These are phyloP conservation scores for Gymnopilus junonius DNA, from an alignment of 768 basidiomycete genomes.

Conservation along the genomic window DNA sequence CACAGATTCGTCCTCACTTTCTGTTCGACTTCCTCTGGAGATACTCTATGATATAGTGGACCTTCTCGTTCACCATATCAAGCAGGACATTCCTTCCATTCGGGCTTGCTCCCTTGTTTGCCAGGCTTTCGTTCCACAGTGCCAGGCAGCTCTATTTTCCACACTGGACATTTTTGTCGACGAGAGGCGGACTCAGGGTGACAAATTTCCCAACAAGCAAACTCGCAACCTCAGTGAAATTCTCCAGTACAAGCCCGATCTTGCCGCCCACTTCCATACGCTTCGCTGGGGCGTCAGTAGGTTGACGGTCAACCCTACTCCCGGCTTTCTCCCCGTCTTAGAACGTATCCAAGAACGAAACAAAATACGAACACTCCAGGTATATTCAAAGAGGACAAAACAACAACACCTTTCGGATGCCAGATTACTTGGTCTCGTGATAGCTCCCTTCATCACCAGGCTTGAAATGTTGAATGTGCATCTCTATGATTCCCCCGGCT, in stretches of 20 bases:
- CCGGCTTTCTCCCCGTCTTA: background rate
- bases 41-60: background rate
- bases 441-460: background rate
- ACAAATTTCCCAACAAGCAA: background rate
- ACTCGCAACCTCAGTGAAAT: background rate
- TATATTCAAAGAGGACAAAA: background rate
- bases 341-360: background rate
- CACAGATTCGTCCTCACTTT: background rate
- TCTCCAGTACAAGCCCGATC: background rate
- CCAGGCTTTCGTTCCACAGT: background rate
- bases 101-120: background rate
- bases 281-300: background rate
- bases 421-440: background rate
- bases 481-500: background rate
- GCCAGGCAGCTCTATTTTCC: background rate
- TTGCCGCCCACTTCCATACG: background rate
- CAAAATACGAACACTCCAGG: background rate
- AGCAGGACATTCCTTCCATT: background rate
- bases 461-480: background rate
- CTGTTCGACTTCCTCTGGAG: background rate
- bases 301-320: background rate
- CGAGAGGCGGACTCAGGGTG: background rate
- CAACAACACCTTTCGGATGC: background rate
- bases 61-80: background rate
- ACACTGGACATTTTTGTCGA: background rate